phyloP scores from a whole-genome alignment of 352 stramenopile species.

The Globisporangium yorkense region DNA sequence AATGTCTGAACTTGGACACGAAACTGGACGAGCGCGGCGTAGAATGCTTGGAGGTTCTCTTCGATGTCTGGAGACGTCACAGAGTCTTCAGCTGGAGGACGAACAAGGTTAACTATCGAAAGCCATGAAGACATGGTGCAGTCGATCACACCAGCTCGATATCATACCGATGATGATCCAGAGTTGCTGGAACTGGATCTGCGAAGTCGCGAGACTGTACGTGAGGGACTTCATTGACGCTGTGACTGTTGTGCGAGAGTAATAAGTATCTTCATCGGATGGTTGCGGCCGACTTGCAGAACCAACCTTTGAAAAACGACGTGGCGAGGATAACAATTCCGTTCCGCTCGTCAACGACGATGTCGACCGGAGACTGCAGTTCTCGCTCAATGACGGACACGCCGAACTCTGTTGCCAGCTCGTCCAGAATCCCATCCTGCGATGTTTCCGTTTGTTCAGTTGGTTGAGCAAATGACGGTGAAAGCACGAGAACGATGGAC shows the following conservation, averaged over 20 bases:
- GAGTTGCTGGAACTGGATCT: conserved; percentile 52
- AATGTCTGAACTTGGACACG: conserved; percentile 40
- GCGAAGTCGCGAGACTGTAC: conserved; percentile 48
- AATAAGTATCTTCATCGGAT: not conserved
- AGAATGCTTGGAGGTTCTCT: conserved; percentile 29
- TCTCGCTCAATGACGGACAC: conserved; percentile 61
- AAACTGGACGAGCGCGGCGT: conserved; percentile 58
- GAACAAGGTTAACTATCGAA: not conserved
- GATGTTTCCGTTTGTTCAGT: not conserved
- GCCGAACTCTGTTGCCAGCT: conserved; percentile 46
- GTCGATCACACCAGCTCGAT: not conserved
- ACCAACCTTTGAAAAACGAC: conserved; percentile 34
- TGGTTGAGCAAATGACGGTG: not conserved
- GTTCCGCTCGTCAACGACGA: conserved; percentile 67
- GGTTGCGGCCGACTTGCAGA: not conserved
- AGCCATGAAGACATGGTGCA: too few relatives aligned
- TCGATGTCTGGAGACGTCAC: conserved; percentile 5
- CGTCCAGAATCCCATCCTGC: conserved; percentile 56
- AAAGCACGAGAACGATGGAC: not conserved
- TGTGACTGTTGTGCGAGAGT: conserved; percentile 1
- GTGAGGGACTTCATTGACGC: conserved; percentile 37
- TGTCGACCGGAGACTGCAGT: conserved; percentile 39
- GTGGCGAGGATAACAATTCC: conserved; percentile 37
- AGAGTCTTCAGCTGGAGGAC: conserved; percentile 13
- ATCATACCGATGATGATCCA: conserved; percentile 63